Conservation (phyloP, 1,139 yeast genomes). For the Debaryomyces robertsiae region DNA sequence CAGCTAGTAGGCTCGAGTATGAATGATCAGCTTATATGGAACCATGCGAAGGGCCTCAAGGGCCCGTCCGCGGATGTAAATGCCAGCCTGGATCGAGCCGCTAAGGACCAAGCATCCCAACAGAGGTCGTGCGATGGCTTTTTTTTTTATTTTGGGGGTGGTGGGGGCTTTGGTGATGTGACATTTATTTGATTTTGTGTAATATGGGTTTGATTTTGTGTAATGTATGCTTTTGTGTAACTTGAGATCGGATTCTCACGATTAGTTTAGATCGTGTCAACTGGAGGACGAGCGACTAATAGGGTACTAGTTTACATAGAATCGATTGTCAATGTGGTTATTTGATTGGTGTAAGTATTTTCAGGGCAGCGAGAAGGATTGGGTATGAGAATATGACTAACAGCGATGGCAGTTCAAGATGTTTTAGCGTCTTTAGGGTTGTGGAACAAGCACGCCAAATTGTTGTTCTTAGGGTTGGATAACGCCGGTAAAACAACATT, state of each 20-base stretch:
- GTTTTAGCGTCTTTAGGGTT: slow-evolving; percentile 90
- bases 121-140: no score
- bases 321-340: slow-evolving; percentile 34
- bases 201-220: no score
- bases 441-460: slow-evolving; percentile 97
- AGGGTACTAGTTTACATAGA: not conserved
- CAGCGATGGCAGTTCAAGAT: slow-evolving; percentile 65
- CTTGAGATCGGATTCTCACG: no score
- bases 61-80: no score
- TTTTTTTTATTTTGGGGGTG: no score
- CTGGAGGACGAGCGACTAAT: not conserved
- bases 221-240: not conserved
- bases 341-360: slow-evolving; percentile 47
- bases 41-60: no score
- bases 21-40: no score
- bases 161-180: no score
- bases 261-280: not conserved
- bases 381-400: slow-evolving; percentile 4
- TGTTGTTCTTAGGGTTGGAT: slow-evolving; percentile 92
- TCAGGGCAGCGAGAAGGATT: not conserved
- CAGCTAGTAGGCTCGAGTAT: no score
- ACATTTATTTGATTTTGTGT: no score
- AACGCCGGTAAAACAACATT: slow-evolving; percentile 98
- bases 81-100: no score
- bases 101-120: no score